These are phyloP conservation scores for Ensete ventricosum DNA, from an alignment of 176 grass and related monocot genomes.

Conservation along the genomic window DNA sequence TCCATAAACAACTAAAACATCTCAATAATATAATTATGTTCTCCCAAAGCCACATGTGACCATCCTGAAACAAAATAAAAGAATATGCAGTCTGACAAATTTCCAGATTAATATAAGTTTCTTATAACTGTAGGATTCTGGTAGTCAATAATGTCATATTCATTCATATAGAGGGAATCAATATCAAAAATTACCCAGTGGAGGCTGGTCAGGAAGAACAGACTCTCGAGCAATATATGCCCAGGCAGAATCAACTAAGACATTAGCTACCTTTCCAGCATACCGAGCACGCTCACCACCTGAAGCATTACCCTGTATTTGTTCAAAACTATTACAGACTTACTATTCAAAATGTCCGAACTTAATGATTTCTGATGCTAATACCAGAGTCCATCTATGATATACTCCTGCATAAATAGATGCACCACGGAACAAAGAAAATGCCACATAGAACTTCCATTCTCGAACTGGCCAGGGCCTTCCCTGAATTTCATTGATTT, in stretches of 20 bases:
- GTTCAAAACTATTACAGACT: conserved; percentile 27
- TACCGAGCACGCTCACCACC: conserved; percentile 84
- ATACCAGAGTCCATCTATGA: conserved; percentile 95
- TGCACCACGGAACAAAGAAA: conserved; percentile 86
- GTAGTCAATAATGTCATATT: background rate
- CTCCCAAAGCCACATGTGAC: no score
- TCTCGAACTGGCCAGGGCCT: conserved; percentile 71
- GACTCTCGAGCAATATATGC: conserved; percentile 56
- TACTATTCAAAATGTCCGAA: background rate
- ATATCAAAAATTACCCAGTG: conserved; percentile 47
- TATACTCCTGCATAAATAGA: conserved; percentile 88
- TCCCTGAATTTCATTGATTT: conserved; percentile 36
- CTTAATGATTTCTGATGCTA: background rate
- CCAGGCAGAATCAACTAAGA: conserved; percentile 64
- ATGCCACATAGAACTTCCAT: conserved; percentile 85
- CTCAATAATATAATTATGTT: no score
- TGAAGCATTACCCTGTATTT: conserved; percentile 86
- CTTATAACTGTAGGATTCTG: background rate
- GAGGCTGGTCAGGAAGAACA: conserved; percentile 42
- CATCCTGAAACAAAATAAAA: background rate
- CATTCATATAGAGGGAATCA: background rate
- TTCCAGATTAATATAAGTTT: no score
- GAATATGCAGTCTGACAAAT: background rate
- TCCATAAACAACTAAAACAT: no score
- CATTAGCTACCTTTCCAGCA: conserved; percentile 40